A percentile compares a stretch with the other conserved stretches of the same genome.
Evolutionary conservation across 768 basidiomycete genomes (phyloP).

Genomic region (Tephrocybe sp.): DNA sequence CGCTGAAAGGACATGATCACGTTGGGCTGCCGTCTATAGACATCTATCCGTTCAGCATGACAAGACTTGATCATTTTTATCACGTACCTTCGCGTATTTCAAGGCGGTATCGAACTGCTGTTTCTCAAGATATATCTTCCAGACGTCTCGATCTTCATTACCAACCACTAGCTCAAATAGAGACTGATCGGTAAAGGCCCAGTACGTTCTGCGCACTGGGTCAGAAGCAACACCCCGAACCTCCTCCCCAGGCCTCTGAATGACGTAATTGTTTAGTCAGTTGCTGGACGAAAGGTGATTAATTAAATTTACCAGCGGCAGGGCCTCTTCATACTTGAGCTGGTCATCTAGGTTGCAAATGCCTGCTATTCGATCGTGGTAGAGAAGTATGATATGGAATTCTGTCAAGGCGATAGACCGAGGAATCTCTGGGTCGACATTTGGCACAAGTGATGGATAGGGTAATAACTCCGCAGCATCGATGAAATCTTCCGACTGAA

Average conservation of each 20-base stretch:
- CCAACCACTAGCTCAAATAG: constrained; percentile 84
- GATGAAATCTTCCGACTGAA: constrained; percentile 70
- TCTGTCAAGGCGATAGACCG: constrained; percentile 83
- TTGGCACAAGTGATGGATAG: constrained; percentile 52
- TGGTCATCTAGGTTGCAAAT: constrained; percentile 81
- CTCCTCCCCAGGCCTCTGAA: constrained; percentile 74
- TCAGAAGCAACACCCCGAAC: constrained; percentile 80
- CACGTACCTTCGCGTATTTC: constrained; percentile 74
- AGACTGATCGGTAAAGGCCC: constrained; percentile 89
- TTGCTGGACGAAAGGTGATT: background rate
- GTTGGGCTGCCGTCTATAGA: constrained; percentile 77
- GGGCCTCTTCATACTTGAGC: constrained; percentile 77
- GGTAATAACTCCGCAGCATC: constrained; percentile 79
- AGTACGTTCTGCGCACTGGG: constrained; percentile 86
- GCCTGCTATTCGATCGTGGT: constrained; percentile 73
- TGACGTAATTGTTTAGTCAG: background rate
- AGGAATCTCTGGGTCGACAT: constrained; percentile 48
- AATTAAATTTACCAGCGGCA: constrained; percentile 73
- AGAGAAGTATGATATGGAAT: constrained; percentile 89
- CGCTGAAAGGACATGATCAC: constrained; percentile 78
- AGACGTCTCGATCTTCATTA: constrained; percentile 93
- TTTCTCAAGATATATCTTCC: constrained; percentile 86
- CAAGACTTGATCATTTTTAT: no score
- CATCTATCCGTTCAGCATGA: background rate
- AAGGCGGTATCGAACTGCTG: constrained; percentile 78